phyloP scores from a whole-genome alignment of 2,329 filamentous ascomycete species.

The Apiospora marii region DNA sequence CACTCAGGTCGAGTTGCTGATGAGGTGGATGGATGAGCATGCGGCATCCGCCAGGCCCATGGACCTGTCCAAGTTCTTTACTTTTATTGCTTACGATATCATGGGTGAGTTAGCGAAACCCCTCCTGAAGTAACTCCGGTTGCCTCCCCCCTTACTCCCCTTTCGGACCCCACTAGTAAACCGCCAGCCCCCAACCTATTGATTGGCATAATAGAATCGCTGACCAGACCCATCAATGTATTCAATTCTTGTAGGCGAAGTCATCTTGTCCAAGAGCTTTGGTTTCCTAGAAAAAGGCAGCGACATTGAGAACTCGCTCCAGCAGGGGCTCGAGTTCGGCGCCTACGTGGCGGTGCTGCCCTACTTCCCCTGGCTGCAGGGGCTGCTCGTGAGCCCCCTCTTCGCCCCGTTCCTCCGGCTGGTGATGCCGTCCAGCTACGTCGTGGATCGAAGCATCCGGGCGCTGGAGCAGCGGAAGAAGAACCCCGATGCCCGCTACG shows the following conservation, averaged over 20 bases:
- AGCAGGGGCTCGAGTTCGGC: slow-evolving; percentile 19
- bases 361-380: slow-evolving; percentile 21
- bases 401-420: slow-evolving; percentile 28
- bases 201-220: background rate
- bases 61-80: slow-evolving; percentile 35
- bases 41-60: slow-evolving; percentile 28
- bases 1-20: slow-evolving; percentile 29
- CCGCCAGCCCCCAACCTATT: background rate
- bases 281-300: slow-evolving; percentile 39
- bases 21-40: slow-evolving; percentile 34
- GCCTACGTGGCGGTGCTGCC: slow-evolving; percentile 7
- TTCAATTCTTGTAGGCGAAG: slow-evolving; percentile 29
- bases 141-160: background rate
- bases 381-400: slow-evolving; percentile 32
- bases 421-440: slow-evolving; percentile 29
- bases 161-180: background rate
- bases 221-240: background rate
- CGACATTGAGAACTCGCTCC: slow-evolving; percentile 34
- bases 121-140: background rate
- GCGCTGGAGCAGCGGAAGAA: slow-evolving; percentile 27
- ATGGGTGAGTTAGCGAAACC: slow-evolving; percentile 31
- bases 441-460: slow-evolving; percentile 24
- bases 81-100: slow-evolving; percentile 42
- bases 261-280: slow-evolving; percentile 42
- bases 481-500: slow-evolving; percentile 31